Conservation (phyloP, 2,329 filamentous ascomycete genomes). For the Xylogone sp. region DNA sequence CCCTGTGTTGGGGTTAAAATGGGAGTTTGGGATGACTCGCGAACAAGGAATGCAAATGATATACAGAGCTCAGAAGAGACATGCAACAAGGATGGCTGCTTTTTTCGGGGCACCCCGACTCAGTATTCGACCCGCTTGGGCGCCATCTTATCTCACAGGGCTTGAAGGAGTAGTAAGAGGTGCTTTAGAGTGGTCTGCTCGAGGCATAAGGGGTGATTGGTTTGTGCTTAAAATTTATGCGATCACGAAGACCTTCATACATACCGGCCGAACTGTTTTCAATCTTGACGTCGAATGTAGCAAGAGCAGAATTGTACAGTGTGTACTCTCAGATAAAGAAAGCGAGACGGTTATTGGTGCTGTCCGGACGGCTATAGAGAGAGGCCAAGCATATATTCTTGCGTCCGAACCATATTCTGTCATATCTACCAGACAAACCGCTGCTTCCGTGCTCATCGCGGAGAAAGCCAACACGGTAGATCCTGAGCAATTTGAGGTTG, state of each 20-base stretch:
- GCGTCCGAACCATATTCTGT: constrained; percentile 1
- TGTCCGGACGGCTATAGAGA: constrained; percentile 1
- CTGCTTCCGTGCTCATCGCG: constrained; percentile 1
- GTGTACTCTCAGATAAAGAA: constrained; percentile 1
- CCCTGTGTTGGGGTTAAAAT: constrained; percentile 10
- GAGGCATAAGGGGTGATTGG: neutral
- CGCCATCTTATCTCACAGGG: constrained; percentile 7
- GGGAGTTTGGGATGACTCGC: constrained; percentile 10
- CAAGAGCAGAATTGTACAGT: constrained; percentile 1
- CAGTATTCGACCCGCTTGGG: constrained; percentile 5
- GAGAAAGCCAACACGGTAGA: constrained; percentile 1
- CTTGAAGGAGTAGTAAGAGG: constrained; percentile 3
- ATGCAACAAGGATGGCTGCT: constrained; percentile 5
- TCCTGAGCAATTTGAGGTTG: neutral
- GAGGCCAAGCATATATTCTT: constrained; percentile 1
- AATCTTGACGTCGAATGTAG: constrained; percentile 2
- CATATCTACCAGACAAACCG: constrained; percentile 2
- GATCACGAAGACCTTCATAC: neutral
- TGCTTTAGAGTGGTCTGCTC: neutral
- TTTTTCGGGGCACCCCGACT: constrained; percentile 6
- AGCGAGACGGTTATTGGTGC: constrained; percentile 2
- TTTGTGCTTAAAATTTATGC: neutral
- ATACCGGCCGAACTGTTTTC: neutral
- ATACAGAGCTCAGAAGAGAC: constrained; percentile 2
- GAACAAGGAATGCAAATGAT: constrained; percentile 13